These are phyloP conservation scores for Phialophora chinensis DNA, from an alignment of 2,329 filamentous ascomycete genomes.

Conservation along the genomic window DNA sequence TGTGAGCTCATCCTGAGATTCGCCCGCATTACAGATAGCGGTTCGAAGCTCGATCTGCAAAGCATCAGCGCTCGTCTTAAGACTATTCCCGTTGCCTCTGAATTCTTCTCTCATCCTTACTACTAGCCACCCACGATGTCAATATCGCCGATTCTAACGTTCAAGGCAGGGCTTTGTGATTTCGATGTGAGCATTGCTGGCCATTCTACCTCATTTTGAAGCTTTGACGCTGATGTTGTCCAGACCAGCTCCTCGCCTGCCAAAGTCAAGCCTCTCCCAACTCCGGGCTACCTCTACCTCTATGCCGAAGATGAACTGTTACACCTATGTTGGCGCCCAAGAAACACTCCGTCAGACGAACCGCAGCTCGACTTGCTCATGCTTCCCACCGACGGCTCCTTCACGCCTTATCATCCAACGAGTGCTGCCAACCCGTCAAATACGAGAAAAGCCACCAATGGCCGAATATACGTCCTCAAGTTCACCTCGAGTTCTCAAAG, in stretches of 20 bases:
- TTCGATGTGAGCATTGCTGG: conserved; percentile 67
- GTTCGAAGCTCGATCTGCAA: background rate
- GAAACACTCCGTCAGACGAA: conserved; percentile 70
- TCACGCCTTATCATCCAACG: conserved; percentile 76
- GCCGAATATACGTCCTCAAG: conserved; percentile 90
- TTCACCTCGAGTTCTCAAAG: conserved; percentile 91
- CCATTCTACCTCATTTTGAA: background rate
- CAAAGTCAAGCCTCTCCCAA: conserved; percentile 74
- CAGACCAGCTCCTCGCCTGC: conserved; percentile 56
- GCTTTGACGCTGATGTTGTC: background rate
- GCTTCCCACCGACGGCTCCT: conserved; percentile 87
- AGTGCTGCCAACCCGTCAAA: conserved; percentile 62
- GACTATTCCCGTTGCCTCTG: background rate
- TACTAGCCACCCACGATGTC: conserved; percentile 66
- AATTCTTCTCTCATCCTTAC: conserved; percentile 24
- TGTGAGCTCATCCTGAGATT: background rate
- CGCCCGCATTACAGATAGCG: background rate
- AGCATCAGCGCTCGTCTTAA: background rate
- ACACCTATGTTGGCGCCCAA: conserved; percentile 96
- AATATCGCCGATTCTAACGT: conserved; percentile 84
- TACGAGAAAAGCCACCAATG: conserved; percentile 73
- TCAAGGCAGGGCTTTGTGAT: conserved; percentile 92
- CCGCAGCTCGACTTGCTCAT: conserved; percentile 90
- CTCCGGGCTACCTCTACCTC: conserved; percentile 87
- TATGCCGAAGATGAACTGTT: conserved; percentile 93